Base-by-base conservation (phyloP, 2,329 filamentous ascomycete species). In the Epichloe scottii region DNA sequence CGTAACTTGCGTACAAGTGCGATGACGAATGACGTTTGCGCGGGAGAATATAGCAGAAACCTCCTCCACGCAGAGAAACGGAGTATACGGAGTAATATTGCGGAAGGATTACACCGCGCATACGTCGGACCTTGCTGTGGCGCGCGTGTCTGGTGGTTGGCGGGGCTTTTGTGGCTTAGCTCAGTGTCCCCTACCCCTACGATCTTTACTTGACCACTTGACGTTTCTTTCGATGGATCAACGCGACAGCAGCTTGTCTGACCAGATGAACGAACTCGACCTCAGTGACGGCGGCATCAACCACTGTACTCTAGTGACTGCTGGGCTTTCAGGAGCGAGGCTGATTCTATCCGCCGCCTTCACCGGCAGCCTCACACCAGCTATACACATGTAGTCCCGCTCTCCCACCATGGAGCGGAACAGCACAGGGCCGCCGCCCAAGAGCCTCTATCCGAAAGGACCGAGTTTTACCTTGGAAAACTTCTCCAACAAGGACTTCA, bases 401-500 rank as follows among this genome's bases (percentile, higher is more conserved):
- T 52, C 55, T 53, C 48, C 58, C 50, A 66, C 57, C 61, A 72
- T 72, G 69, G 70, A 71, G 58, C 67, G 70, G 58, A 64, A 70
- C 57, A 66, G 64, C 60, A 66, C 66, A 55, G 74, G 74, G 54
- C 48, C 34, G 54, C 48, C 34, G 33, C 76, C 79, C 59, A 78
- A 82, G 69, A 76, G 82, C 58, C 76, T 90, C 63, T 91, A 87
- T 64, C 84, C 85, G 52, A 82, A 81, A 66, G 87, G 84, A 39
- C 87, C 88, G 54, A 85, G 78, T 66, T 96, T 96, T 71, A 88
- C 82, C 10, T 76, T 97, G 54, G 88, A 95, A 43, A 89, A 90
- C 70, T 89, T 90, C 68, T 87, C 87, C 52, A 87, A 77, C 65
- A 87, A 87, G 61, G 93, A 97, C 70, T 98, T 97, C 63, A 96